A percentile compares a stretch with the other conserved stretches of the same genome.
Conservation (phyloP, 2,329 filamentous ascomycete species). For the Arthroderma sp. region DNA sequence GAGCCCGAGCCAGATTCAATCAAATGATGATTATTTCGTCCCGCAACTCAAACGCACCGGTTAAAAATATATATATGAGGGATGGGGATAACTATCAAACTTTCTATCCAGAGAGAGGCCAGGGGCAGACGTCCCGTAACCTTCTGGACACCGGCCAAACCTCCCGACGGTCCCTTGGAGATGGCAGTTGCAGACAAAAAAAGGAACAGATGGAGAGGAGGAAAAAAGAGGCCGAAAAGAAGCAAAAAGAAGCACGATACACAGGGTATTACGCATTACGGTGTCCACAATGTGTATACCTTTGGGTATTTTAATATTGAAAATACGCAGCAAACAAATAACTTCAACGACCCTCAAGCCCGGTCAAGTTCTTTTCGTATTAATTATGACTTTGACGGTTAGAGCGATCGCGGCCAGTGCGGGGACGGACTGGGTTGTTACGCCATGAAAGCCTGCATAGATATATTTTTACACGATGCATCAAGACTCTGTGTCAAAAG, state of each 20-base stretch:
- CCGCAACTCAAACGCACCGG: constrained; percentile 2
- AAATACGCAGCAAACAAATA: constrained; percentile 3
- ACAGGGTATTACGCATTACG: background rate
- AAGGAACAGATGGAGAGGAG: background rate
- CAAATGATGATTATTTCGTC: background rate
- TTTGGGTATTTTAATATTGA: background rate
- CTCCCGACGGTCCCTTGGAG: background rate
- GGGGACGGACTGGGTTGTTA: constrained; percentile 4
- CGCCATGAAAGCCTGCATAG: constrained; percentile 2
- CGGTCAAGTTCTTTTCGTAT: background rate
- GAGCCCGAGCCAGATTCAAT: constrained; percentile 1
- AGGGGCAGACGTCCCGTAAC: background rate
- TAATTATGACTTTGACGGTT: constrained; percentile 1
- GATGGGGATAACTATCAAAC: background rate
- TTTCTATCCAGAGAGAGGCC: background rate
- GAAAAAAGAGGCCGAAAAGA: background rate
- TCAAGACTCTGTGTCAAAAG: background rate
- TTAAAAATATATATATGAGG: too few relatives aligned
- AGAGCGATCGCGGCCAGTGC: constrained; percentile 3
- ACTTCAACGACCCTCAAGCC: background rate
- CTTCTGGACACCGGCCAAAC: background rate
- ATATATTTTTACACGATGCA: background rate
- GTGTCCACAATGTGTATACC: background rate
- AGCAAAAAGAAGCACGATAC: background rate
- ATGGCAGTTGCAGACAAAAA: background rate